Base-by-base conservation (phyloP, 1,139 yeast species). In the Saccharomycopsis crataegensis region DNA sequence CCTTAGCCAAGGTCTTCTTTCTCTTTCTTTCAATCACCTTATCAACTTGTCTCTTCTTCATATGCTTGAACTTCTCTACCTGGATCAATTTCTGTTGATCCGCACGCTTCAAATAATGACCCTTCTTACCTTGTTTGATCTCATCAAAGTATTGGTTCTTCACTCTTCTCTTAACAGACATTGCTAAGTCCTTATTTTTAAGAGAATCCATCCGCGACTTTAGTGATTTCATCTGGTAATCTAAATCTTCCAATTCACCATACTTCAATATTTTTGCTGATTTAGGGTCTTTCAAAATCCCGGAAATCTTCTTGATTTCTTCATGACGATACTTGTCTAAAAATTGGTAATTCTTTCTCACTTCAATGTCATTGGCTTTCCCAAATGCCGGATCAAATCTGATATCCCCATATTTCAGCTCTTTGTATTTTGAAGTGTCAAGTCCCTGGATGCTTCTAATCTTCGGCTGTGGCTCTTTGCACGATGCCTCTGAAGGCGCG, bases 341-440 rank as follows among this genome's bases (percentile, higher is more conserved):
- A 63, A 93, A 93, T 46, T 82, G 79, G 70, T 93, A 93, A 64
- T 91, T 83, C 62, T 81, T 79, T 54, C 97, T 75, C 38, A 84
- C 78, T 57, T 75, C 75, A 38, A 73, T 71, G 64, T 90, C 93
- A 60, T 86, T 88, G 0, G 95, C 87, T 62, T 82, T 85, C 56
- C 98, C 98, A 59, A 82, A 80, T 0, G 96, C 90, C 0, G 94
- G 79, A 68, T 91, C 96, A 66, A 93, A 93, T 61, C 99, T 76
- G 38, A 94, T 82, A 70, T 93, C 99, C 52, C 80, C 76, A 64
- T 86, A 81, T 32, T 48, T 42, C 82, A 66, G 37, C 73, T 66
- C 46, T 73, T 66, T 48, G 71, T 70, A 48, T 70, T 64, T 60
- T 71, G 72, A 17, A 75, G 67, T 31, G 62, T 60, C 43, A 74